These are phyloP conservation scores for Salvia miltiorrhiza DNA, from an alignment of 257 asterid species.

Conservation along the genomic window DNA sequence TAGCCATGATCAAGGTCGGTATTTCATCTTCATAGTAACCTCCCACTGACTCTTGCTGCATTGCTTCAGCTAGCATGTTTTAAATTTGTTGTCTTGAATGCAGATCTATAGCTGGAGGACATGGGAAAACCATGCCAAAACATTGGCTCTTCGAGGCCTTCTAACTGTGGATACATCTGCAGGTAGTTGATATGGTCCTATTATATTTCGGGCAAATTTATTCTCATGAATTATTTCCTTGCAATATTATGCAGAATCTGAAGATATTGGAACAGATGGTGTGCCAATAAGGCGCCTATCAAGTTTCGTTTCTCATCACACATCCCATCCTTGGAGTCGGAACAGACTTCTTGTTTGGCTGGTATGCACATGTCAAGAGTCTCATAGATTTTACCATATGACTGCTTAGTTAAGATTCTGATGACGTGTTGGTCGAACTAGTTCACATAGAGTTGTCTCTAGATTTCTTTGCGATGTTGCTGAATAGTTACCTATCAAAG, in stretches of 20 bases:
- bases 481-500: background rate
- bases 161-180: slow-evolving; percentile 38
- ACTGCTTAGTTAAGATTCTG: background rate
- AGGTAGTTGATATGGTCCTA: slow-evolving; percentile 23
- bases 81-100: background rate
- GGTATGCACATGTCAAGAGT: slow-evolving; percentile 35
- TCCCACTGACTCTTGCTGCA: background rate
- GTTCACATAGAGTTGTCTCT: background rate
- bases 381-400: background rate
- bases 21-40: slow-evolving; percentile 14
- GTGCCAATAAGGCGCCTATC: slow-evolving; percentile 54
- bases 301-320: slow-evolving; percentile 59
- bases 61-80: background rate
- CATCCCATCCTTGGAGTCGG: slow-evolving; percentile 96
- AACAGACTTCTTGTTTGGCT: slow-evolving; percentile 86
- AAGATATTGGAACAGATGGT: slow-evolving; percentile 33
- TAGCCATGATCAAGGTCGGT: slow-evolving; percentile 83
- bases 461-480: background rate
- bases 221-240: background rate
- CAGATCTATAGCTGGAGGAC: slow-evolving; percentile 92
- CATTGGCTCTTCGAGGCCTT: slow-evolving; percentile 65
- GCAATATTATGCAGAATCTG: slow-evolving; percentile 35
- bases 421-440: background rate
- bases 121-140: slow-evolving; percentile 86
- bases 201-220: background rate